Evolutionary conservation across 257 asterid species (phyloP), one percentile per base, ranked within the genome.

Genomic region (Forsythia viridissima): DNA sequence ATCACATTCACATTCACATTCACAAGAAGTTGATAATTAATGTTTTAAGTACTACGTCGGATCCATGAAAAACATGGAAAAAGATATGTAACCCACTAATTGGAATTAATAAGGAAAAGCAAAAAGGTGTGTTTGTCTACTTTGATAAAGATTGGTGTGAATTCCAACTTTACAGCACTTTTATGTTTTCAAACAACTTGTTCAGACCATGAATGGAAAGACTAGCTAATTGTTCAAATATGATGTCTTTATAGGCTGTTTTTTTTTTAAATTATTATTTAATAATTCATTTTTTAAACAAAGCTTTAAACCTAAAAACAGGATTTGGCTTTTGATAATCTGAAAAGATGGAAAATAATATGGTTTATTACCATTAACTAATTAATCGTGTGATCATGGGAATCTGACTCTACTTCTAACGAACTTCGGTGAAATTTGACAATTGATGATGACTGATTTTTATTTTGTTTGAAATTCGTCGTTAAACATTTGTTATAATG

Each of bases 1-100:
- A 63, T 63, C 70, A 85, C 90, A 80, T 2, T 87, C 88, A 84
- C 86, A 84, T 82, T 63, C 70, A 85, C 90, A 80, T 2, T 87
- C 88, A 84, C 86, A 84, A 80, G 85, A 78, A 81, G 67, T 15
- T 55, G 16, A 6, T 36, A 0, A 42, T 63, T 66, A 67, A 21
- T 59, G 36, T 68, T 20, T 18, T 20, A 59, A 76, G 78, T 83
- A 72, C 71, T 57, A 74, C 21, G 84, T 82, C 44, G 69, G 71
- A 77, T 82, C 79, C 89, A 77, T 77, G 86, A 80, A 73, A 73
- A 82, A 69, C 84, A 85, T 82, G 86, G 77, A 85, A 78, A 43
- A 75, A 46, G 51, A 63, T 74, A 78, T 61, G 34, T 13, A 30
- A 73, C 61, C 46, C 85, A 81, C 77, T 55, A 9, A 61, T 24